Base-by-base conservation (phyloP, 1,139 yeast genomes). In the Hanseniaspora gamundiae region DNA sequence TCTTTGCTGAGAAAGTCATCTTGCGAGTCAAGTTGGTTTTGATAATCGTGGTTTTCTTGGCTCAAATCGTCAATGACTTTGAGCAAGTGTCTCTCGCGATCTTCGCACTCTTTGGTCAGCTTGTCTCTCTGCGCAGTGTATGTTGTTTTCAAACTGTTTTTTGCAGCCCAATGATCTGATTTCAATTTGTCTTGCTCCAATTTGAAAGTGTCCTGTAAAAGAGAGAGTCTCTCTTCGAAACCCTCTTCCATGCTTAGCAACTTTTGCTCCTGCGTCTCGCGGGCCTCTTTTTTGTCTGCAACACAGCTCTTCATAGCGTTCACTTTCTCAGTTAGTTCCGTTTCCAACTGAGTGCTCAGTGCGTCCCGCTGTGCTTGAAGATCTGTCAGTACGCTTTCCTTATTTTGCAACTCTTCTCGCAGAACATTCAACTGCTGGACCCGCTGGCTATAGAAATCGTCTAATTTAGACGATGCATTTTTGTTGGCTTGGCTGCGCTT, bases 381-480 rank as follows among this genome's bases (percentile, higher is more conserved):
- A 4, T 29, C 38, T 9, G 27, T 22, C 24, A 26, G 24, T 13
- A 13, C 31, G 30, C 21, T 4, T 22, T 36, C 31, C 40, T 26
- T 27, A 9, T n/a, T 9, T 14, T 29, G n/a, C 35, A 36, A 21
- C 4, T 41, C 40, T 17, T 54, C 58, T 42, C 59, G 60, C 28
- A 59, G 43, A 7, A 52, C 50, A 39, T 56, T 56, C 29, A 61
- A 47, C 42, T 59, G 59, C 31, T 51, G 41, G 5, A 59, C 54
- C 41, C 58, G 57, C 38, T 59, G 60, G 31, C 55, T 56, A 38
- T 60, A 59, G 33, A 58, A 56, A 2, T 56, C 49, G 7, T 61
- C 54, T 46, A 60, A 46, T 10, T 40, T 33, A 10, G 36, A 30
- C 9, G 14, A 19, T 21, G 36, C 16, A 11, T 33, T 14, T 19